Percentiles rank a stretch among this genome's conserved stretches.
Evolutionary conservation across 179 eudicot species (phyloP).

Genomic region (Camellia oleifera): DNA sequence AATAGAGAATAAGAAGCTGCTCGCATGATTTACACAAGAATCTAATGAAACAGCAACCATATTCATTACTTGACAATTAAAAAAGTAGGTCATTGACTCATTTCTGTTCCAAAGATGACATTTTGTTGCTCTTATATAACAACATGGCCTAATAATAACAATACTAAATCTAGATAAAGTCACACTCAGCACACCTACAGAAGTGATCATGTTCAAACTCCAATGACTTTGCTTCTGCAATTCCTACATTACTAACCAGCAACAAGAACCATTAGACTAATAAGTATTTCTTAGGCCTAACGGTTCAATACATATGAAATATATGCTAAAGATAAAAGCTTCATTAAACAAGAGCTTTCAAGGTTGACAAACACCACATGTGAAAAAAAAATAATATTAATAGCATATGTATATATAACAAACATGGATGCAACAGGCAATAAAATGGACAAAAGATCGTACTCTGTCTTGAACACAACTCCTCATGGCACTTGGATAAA

Average conservation of each 20-base stretch:
- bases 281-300: background rate
- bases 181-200: background rate
- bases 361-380: background rate
- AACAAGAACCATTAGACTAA: background rate
- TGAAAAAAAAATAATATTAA: background rate
- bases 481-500: constrained; percentile 94
- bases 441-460: constrained; percentile 17
- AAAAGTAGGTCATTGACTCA: background rate
- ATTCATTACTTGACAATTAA: background rate
- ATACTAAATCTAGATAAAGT: background rate
- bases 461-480: constrained; percentile 74
- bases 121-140: background rate
- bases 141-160: background rate
- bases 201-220: background rate
- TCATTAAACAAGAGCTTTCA: background rate
- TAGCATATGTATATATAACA: background rate
- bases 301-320: constrained; percentile 1
- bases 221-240: background rate
- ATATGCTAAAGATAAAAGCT: background rate
- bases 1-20: constrained; percentile 1
- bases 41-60: background rate
- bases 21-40: background rate
- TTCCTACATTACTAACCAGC: background rate
- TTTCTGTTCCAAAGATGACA: background rate
- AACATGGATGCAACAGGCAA: background rate